Evolutionary conservation across 352 stramenopile species (phyloP).

Genomic region (Salisapilia sapeloensis): DNA sequence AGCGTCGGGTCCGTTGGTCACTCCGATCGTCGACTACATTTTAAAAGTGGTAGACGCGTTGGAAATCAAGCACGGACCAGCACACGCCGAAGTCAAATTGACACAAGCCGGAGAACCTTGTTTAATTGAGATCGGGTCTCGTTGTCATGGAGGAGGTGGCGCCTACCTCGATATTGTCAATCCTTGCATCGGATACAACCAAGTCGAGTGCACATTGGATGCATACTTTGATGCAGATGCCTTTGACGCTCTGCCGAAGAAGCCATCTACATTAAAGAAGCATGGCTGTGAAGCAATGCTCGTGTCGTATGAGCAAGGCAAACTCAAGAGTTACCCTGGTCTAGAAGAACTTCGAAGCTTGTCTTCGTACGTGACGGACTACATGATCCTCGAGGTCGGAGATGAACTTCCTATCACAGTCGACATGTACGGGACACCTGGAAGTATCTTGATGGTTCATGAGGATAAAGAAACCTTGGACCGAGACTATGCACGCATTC

Average conservation of each 20-base stretch:
- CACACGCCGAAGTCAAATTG: constrained; percentile 82
- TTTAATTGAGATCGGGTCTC: constrained; percentile 90
- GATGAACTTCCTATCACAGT: constrained; percentile 50
- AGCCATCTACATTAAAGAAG: constrained; percentile 46
- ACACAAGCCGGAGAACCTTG: constrained; percentile 66
- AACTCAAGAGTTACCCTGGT: constrained; percentile 68
- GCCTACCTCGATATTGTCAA: constrained; percentile 83
- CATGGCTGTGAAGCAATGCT: constrained; percentile 86
- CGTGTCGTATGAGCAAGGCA: constrained; percentile 77
- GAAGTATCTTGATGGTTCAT: constrained; percentile 71
- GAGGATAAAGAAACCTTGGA: constrained; percentile 55
- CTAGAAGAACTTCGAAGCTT: constrained; percentile 75
- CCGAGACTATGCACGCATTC: constrained; percentile 67
- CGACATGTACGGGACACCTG: constrained; percentile 85
- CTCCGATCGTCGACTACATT: constrained; percentile 38
- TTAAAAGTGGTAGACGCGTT: constrained; percentile 65
- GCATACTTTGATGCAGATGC: constrained; percentile 60
- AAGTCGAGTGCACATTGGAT: constrained; percentile 83
- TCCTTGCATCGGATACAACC: constrained; percentile 85
- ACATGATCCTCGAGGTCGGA: constrained; percentile 49
- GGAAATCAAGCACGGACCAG: constrained; percentile 64
- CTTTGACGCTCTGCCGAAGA: constrained; percentile 29
- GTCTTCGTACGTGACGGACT: constrained; percentile 71
- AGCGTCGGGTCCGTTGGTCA: constrained; percentile 22
- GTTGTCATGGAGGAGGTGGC: constrained; percentile 89